Percentiles rank a stretch among this genome's conserved stretches.
Evolutionary conservation across 768 basidiomycete species (phyloP).

Genomic region (Pholiota conissans): DNA sequence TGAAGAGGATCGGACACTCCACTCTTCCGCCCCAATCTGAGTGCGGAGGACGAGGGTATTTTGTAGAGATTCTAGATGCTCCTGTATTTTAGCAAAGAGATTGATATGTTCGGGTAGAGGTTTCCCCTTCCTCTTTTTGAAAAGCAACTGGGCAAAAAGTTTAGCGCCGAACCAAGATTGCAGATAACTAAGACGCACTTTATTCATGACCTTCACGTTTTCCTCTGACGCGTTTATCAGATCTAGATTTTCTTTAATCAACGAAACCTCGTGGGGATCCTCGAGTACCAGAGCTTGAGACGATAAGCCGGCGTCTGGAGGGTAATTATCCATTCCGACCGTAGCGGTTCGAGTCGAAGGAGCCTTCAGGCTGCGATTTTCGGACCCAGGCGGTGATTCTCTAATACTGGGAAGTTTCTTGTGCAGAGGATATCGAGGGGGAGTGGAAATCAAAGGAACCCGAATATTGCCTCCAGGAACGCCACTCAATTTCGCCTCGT

Average conservation of each 20-base stretch:
- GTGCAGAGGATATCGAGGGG: constrained; percentile 26
- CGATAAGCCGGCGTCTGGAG: constrained; percentile 5
- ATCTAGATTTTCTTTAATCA: constrained; percentile 26
- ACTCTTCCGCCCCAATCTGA: constrained; percentile 31
- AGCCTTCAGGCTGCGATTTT: constrained; percentile 10
- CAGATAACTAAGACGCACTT: constrained; percentile 19
- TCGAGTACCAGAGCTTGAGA: constrained; percentile 14
- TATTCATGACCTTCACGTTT: constrained; percentile 28
- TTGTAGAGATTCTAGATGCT: constrained; percentile 23
- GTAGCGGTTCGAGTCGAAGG: constrained; percentile 8
- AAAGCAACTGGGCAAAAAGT: constrained; percentile 21
- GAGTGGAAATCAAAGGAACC: constrained; percentile 21
- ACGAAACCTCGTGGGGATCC: constrained; percentile 22
- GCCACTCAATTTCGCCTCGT: constrained; percentile 10
- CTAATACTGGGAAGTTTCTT: constrained; percentile 24
- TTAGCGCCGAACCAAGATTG: not conserved
- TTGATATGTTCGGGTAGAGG: constrained; percentile 30
- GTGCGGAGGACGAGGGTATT: constrained; percentile 23
- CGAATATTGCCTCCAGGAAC: constrained; percentile 12
- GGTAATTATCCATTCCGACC: constrained; percentile 8
- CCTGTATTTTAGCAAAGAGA: constrained; percentile 27
- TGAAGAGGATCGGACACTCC: constrained; percentile 29
- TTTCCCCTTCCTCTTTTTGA: constrained; percentile 19
- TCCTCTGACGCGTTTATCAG: constrained; percentile 22
- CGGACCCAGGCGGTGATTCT: constrained; percentile 18